Conservation (phyloP, 139 green algal species). For the Microglena sp. region DNA sequence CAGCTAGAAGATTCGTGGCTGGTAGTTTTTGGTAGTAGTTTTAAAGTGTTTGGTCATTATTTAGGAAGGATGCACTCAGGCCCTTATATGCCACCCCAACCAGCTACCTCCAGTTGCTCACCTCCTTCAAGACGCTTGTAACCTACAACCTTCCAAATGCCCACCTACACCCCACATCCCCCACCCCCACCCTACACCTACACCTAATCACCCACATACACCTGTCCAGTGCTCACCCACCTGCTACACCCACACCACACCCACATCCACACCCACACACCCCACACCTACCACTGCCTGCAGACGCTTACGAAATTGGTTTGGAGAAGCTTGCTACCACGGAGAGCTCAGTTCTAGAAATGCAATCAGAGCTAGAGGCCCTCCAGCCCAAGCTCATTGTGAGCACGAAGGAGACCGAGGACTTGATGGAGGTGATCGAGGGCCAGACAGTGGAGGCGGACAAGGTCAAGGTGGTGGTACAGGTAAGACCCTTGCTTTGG, state of each 20-base stretch:
- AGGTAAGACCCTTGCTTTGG: too few relatives aligned
- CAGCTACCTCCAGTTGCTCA: constrained; percentile 64
- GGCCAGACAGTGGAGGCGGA: constrained; percentile 55
- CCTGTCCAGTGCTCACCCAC: not conserved
- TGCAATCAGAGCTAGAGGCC: constrained; percentile 56
- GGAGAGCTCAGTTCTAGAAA: constrained; percentile 36
- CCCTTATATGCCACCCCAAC: constrained; percentile 62
- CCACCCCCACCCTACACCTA: constrained; percentile 17
- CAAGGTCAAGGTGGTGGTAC: constrained; percentile 43
- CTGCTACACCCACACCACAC: not conserved
- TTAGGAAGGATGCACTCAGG: constrained; percentile 14
- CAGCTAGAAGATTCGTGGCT: too few relatives aligned
- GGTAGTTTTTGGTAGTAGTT: too few relatives aligned
- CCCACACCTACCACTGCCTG: constrained; percentile 17
- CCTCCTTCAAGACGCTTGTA: constrained; percentile 50
- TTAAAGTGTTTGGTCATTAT: too few relatives aligned
- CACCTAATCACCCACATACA: not conserved
- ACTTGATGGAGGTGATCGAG: constrained; percentile 49
- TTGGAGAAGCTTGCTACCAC: constrained; percentile 58
- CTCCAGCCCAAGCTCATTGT: constrained; percentile 60
- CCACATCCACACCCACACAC: not conserved
- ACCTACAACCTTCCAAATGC: constrained; percentile 9
- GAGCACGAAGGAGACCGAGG: constrained; percentile 52
- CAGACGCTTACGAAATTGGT: constrained; percentile 45
- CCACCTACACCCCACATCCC: constrained; percentile 11